A percentile compares a stretch with the other conserved stretches of the same genome.
Conservation (phyloP, 306 rosid genomes). For the Luffa acutangula region DNA sequence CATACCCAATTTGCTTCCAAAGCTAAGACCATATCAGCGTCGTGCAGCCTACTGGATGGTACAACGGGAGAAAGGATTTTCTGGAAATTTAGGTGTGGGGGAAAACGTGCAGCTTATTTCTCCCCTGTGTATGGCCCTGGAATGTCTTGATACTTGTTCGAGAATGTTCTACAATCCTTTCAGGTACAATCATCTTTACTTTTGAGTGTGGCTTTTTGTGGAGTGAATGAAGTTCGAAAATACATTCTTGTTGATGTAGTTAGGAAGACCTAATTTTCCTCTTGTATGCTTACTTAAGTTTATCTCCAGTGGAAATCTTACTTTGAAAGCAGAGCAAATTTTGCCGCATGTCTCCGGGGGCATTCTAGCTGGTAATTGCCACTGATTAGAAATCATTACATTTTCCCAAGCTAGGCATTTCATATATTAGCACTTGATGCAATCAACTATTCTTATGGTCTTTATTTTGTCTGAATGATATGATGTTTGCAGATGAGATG, state of each 20-base stretch:
- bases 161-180: conserved; percentile 86
- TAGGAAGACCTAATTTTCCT: background rate
- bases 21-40: conserved; percentile 79
- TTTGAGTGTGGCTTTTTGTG: background rate
- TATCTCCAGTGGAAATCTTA: conserved; percentile 72
- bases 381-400: background rate
- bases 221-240: background rate
- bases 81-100: conserved; percentile 29
- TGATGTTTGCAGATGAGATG: conserved; percentile 66
- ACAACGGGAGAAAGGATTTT: conserved; percentile 51
- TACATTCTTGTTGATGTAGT: conserved; percentile 14
- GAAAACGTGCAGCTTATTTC: conserved; percentile 40
- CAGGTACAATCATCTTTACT: conserved; percentile 44
- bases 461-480: conserved; percentile 15
- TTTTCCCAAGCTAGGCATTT: background rate
- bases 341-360: conserved; percentile 70
- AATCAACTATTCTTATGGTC: conserved; percentile 7
- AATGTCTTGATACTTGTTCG: conserved; percentile 47
- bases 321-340: conserved; percentile 45
- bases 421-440: background rate
- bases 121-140: conserved; percentile 68
- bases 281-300: conserved; percentile 22
- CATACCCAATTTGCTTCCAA: conserved; percentile 75
- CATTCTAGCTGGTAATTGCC: conserved; percentile 83
- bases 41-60: conserved; percentile 98